Base-by-base conservation (phyloP, 306 rosid species). In the Clitoria ternatea region DNA sequence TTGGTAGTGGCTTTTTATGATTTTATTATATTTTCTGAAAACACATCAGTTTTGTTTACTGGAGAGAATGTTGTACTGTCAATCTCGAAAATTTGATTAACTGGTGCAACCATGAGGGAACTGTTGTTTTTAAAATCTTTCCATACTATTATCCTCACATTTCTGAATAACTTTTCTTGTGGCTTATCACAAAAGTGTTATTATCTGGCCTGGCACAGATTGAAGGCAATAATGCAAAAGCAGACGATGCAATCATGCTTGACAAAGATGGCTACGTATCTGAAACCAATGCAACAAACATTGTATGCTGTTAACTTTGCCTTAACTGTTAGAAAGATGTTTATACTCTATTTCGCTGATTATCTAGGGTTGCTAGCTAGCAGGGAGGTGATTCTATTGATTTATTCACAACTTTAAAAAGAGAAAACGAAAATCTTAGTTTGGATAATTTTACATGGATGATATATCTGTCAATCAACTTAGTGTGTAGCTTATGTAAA, bases 251-350 rank as follows among this genome's bases (percentile, higher is more conserved):
- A 5, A 26, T 70, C 55, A 70, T 70, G 75, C 66, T 70, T 18
- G 66, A 70, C 55, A 54, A 70, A 55, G 75, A 70, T 78, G 97
- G 96, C 44, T 91, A 75, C 78, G 88, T 88, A 24, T 91, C 96
- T 18, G 96, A 91, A 85, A 91, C 97, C 67, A 88, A 88, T 69
- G 97, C 96, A 23, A 88, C 96, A 5, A 91, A 91, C 78, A 85
- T 91, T 15, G 97, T 91, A 84, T 81, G 96, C 66, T 39, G 61
- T 32, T 56, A 18, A 39, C 47, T 42, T 81, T 73, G 30, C 39
- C 70, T 72, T 70, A 61, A 9, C 18, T 68, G 71, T 61, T 49
- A 26, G 57, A 42, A 26, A n/a, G n/a, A 13, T 5, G 30, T 59
- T 45, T 42, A 44, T 63, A 26, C 15, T 52, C 10, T 55, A 18